phyloP scores from a whole-genome alignment of 371 early-diverging fungal species.

The Mortierella sp. region DNA sequence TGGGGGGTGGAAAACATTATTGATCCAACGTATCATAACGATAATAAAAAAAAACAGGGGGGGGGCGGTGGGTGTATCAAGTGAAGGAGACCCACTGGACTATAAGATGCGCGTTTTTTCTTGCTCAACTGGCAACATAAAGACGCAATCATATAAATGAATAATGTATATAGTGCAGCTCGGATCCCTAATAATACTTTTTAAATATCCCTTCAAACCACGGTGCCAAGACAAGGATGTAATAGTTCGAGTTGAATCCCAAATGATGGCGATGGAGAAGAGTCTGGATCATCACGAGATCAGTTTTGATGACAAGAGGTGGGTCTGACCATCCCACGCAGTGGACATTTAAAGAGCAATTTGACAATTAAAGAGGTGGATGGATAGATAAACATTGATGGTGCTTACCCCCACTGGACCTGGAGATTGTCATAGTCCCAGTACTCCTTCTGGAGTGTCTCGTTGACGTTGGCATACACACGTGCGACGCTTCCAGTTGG shows the following conservation, averaged over 20 bases:
- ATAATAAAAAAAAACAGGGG: neutral
- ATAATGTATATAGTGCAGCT: neutral
- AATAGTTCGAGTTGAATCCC: neutral
- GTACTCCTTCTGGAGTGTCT: conserved; percentile 85
- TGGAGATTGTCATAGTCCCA: conserved; percentile 97
- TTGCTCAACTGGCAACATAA: neutral
- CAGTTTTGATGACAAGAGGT: neutral
- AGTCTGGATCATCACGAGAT: neutral
- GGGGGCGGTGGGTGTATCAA: no score
- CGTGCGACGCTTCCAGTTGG: conserved; percentile 74
- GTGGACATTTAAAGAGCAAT: no score
- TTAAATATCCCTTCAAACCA: neutral
- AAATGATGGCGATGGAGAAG: neutral
- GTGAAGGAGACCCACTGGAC: no score
- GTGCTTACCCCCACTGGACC: conserved; percentile 61
- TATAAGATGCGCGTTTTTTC: no score
- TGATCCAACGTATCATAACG: neutral
- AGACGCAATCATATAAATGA: neutral
- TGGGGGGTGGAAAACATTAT: neutral
- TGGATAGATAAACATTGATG: neutral
- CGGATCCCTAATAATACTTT: neutral
- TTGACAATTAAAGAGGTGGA: neutral
- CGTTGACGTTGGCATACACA: conserved; percentile 92
- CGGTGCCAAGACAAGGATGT: neutral
- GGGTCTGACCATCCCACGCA: neutral